These are phyloP conservation scores for Podochytrium sp. DNA, from an alignment of 192 early-diverging fungal genomes.

Conservation along the genomic window DNA sequence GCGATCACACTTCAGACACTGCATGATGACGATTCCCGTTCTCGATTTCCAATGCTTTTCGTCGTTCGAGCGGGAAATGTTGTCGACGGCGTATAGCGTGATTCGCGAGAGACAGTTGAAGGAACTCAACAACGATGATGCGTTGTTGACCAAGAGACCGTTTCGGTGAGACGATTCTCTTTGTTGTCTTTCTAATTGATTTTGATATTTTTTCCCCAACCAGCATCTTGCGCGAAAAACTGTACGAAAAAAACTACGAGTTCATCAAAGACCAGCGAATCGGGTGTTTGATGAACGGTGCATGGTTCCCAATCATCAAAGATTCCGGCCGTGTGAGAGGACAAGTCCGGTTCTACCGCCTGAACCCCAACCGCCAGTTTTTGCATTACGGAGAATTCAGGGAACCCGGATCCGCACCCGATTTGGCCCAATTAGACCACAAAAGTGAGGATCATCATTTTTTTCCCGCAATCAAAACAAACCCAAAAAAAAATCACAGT, in stretches of 20 bases:
- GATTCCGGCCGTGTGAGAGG: constrained; percentile 43
- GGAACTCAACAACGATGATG: constrained; percentile 72
- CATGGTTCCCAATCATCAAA: constrained; percentile 67
- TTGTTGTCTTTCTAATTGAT: constrained; percentile 12
- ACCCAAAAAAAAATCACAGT: constrained; percentile 36
- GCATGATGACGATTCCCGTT: constrained; percentile 28
- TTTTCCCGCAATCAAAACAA: background rate
- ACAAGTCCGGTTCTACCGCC: constrained; percentile 59
- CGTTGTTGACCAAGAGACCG: constrained; percentile 59
- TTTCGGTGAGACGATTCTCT: constrained; percentile 51
- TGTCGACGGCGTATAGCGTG: constrained; percentile 60
- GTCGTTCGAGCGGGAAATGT: constrained; percentile 63
- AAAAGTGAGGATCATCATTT: constrained; percentile 49
- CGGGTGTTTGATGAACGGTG: constrained; percentile 61
- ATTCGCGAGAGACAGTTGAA: constrained; percentile 70
- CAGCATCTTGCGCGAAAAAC: constrained; percentile 66
- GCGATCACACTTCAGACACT: constrained; percentile 63
- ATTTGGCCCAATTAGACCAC: constrained; percentile 50
- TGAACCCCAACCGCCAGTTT: constrained; percentile 60
- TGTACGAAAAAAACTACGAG: constrained; percentile 72
- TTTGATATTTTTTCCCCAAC: background rate
- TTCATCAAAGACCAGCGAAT: constrained; percentile 74
- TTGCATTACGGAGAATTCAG: constrained; percentile 74
- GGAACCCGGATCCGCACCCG: constrained; percentile 38
- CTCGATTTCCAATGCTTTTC: constrained; percentile 26